These are phyloP conservation scores for Trichoderma simmonsii DNA, from an alignment of 2,329 filamentous ascomycete genomes.

Conservation along the genomic window DNA sequence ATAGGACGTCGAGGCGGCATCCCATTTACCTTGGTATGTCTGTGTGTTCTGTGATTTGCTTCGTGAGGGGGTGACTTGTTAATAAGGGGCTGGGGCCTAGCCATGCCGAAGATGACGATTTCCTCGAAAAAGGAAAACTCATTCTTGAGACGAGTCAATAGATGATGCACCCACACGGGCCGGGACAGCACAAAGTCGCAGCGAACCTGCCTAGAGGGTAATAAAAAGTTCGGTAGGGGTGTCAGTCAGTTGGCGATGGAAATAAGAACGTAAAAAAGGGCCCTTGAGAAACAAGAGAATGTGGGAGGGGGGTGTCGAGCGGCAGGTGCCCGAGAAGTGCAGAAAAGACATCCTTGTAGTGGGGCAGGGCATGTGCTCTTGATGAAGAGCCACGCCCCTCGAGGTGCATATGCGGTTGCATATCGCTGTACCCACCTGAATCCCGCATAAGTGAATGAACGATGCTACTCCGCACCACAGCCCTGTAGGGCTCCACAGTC, in stretches of 20 bases:
- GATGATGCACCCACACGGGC: not conserved
- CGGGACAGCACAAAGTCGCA: not conserved
- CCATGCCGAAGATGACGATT: constrained; percentile 3
- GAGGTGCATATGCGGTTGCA: not conserved
- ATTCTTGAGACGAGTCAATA: not conserved
- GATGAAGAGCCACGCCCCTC: constrained; percentile 15
- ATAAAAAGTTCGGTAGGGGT: not conserved
- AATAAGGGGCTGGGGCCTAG: not conserved
- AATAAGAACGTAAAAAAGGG: constrained; percentile 5
- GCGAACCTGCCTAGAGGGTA: not conserved
- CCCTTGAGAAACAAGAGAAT: not conserved
- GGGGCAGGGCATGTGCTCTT: constrained; percentile 13
- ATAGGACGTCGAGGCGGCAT: not conserved
- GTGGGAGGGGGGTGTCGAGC: not conserved
- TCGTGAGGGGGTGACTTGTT: not conserved
- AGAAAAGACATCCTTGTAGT: constrained; percentile 6
- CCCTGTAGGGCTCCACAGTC: constrained; percentile 13
- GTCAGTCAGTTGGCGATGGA: not conserved
- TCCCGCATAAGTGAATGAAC: constrained; percentile 2
- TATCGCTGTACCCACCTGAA: not conserved
- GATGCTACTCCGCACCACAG: constrained; percentile 14
- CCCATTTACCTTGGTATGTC: not conserved
- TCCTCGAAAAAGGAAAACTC: not conserved
- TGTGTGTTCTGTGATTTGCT: constrained; percentile 9
- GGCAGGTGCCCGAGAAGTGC: constrained; percentile 8